Conservation (phyloP, 179 eudicot genomes). For the Carnegiea gigantea region DNA sequence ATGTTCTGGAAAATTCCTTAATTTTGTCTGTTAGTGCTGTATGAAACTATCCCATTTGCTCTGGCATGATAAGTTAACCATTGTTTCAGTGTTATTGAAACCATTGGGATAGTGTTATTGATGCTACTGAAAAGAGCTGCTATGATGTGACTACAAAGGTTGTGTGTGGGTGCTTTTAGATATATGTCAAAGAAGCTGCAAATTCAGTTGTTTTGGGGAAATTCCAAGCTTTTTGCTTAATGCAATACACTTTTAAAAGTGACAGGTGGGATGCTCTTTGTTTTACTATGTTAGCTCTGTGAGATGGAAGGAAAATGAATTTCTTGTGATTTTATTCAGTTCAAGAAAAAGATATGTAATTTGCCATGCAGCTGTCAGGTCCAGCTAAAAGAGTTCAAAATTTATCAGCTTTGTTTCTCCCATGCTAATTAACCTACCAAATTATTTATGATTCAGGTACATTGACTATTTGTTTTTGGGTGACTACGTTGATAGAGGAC, state of each 20-base stretch:
- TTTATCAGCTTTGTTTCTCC: not conserved
- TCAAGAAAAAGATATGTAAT: conserved; percentile 1
- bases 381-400: not conserved
- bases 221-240: not conserved
- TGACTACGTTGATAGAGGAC: conserved; percentile 97
- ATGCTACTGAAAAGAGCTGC: not conserved
- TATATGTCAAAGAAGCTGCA: not conserved
- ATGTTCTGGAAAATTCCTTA: not conserved
- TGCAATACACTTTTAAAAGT: not conserved
- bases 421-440: conserved; percentile 7
- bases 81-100: not conserved
- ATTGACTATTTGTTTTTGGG: conserved; percentile 93
- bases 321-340: not conserved
- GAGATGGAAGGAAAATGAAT: not conserved
- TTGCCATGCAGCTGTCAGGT: not conserved
- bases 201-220: not conserved
- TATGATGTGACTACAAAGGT: not conserved
- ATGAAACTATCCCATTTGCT: not conserved
- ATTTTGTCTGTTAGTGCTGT: conserved; percentile 1
- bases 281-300: not conserved
- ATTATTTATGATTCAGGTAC: conserved; percentile 52
- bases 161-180: not conserved
- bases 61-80: not conserved
- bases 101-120: not conserved
- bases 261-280: not conserved